Evolutionary conservation across 257 asterid genomes (phyloP).

Genomic region (Scutellaria baicalensis): DNA sequence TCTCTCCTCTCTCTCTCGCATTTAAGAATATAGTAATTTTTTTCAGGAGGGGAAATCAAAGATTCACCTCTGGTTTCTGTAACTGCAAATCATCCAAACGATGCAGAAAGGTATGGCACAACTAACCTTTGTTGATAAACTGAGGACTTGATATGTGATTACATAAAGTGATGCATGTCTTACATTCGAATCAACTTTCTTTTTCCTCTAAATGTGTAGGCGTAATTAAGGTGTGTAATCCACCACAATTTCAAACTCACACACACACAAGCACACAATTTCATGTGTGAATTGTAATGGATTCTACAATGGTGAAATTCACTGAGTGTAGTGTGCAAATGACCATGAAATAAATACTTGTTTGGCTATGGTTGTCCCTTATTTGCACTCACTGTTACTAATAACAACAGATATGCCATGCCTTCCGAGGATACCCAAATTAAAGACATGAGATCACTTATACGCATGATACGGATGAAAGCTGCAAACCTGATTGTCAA

Average conservation of each 20-base stretch:
- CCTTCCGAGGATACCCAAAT: constrained; percentile 59
- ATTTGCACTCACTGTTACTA: not conserved
- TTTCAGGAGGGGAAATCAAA: constrained; percentile 65
- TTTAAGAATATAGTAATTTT: constrained; percentile 14
- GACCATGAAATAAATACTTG: not conserved
- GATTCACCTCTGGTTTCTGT: constrained; percentile 49
- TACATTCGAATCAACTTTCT: not conserved
- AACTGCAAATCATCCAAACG: constrained; percentile 41
- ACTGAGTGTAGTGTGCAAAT: too few species aligned
- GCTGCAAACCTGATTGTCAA: constrained; percentile 46
- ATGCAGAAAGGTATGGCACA: constrained; percentile 57
- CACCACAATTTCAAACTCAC: too few species aligned
- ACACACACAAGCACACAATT: too few species aligned
- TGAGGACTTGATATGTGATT: not conserved
- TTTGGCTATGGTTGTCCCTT: not conserved
- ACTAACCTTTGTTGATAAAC: not conserved
- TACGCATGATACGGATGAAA: constrained; percentile 39
- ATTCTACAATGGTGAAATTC: too few species aligned
- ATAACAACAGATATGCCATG: constrained; percentile 35
- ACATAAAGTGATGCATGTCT: not conserved
- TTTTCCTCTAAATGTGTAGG: not conserved
- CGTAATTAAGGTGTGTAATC: not conserved
- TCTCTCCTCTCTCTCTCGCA: not conserved
- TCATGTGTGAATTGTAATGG: too few species aligned
- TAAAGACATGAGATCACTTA: constrained; percentile 57